These are phyloP conservation scores for Chrysoporthe cubensis DNA, from an alignment of 2,329 filamentous ascomycete species.

Conservation along the genomic window DNA sequence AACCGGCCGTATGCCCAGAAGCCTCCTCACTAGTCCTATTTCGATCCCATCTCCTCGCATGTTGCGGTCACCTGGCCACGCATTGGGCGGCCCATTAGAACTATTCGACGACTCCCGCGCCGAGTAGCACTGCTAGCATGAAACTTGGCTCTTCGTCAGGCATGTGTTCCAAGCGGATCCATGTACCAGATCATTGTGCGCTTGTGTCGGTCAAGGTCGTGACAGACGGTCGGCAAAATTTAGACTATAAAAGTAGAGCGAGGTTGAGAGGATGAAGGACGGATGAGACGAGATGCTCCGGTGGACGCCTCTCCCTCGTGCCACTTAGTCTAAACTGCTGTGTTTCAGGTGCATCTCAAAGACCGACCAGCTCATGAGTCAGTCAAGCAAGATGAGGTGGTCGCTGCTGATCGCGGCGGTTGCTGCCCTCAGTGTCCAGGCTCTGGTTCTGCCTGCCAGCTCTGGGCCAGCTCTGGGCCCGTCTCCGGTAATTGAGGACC, in stretches of 20 bases:
- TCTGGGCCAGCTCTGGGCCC: slow-evolving; percentile 1
- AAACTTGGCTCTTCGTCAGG: not conserved
- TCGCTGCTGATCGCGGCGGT: not conserved
- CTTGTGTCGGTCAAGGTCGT: not conserved
- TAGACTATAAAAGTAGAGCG: not conserved
- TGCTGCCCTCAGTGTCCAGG: slow-evolving; percentile 7
- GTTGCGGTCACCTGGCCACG: slow-evolving; percentile 3
- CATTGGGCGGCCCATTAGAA: not conserved
- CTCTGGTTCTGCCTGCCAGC: slow-evolving; percentile 19
- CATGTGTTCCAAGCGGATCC: not conserved
- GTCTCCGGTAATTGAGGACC: slow-evolving; percentile 12
- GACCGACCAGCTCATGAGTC: not conserved
- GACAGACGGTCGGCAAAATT: not conserved
- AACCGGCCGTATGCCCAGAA: not conserved
- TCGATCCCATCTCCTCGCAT: slow-evolving; percentile 8
- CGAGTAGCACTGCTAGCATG: not conserved
- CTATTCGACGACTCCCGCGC: not conserved
- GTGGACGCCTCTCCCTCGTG: not conserved
- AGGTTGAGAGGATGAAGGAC: not conserved
- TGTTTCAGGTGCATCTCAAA: not conserved
- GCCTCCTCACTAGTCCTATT: not conserved
- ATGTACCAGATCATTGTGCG: not conserved
- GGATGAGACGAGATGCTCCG: not conserved
- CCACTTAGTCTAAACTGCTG: not conserved
- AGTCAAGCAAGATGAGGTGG: slow-evolving; percentile 14